These are phyloP conservation scores for Penstemon davidsonii DNA, from an alignment of 257 asterid genomes.

Conservation along the genomic window DNA sequence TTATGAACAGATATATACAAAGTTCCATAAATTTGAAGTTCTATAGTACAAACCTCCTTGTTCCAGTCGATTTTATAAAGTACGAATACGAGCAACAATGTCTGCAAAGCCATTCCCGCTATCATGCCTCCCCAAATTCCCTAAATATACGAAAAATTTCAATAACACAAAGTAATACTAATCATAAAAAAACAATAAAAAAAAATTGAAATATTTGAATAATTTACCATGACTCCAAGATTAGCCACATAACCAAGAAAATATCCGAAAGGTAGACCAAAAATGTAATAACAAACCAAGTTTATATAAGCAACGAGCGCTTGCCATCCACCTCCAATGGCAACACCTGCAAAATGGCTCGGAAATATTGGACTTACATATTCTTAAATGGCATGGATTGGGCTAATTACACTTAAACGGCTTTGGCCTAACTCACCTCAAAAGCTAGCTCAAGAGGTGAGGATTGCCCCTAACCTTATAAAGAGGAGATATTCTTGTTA, in stretches of 20 bases:
- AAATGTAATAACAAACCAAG: constrained; percentile 60
- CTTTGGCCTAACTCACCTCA: no score
- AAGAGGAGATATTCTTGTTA: background rate
- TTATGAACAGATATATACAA: background rate
- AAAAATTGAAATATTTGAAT: background rate
- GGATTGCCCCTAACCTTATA: no score
- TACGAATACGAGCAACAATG: constrained; percentile 46
- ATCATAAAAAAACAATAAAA: no score
- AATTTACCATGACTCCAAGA: constrained; percentile 54
- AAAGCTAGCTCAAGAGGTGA: no score
- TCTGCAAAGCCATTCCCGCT: constrained; percentile 65
- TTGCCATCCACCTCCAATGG: constrained; percentile 83
- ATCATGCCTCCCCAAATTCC: constrained; percentile 88
- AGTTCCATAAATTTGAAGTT: background rate
- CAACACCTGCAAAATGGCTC: constrained; percentile 51
- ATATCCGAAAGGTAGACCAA: constrained; percentile 67
- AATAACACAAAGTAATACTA: background rate
- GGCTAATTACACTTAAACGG: no score
- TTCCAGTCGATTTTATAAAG: constrained; percentile 70
- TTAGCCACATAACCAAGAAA: constrained; percentile 53
- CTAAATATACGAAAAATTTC: constrained; percentile 30
- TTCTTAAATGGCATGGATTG: no score
- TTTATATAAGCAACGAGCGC: constrained; percentile 66
- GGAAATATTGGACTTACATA: no score
- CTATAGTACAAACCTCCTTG: constrained; percentile 47